Evolutionary conservation across 257 asterid species (phyloP).

Genomic region (Solanum sejunctum): DNA sequence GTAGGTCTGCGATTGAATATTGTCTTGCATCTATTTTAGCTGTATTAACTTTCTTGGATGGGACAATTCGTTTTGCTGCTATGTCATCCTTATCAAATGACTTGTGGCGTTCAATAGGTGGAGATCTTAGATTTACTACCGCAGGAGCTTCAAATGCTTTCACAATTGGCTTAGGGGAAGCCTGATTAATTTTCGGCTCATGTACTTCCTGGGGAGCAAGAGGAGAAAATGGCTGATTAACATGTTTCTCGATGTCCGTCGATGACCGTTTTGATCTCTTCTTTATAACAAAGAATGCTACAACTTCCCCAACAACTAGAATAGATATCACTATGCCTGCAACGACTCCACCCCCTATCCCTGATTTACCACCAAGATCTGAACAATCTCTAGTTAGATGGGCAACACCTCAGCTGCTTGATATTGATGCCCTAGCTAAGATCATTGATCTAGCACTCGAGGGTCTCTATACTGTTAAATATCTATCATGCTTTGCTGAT

Average conservation of each 20-base stretch:
- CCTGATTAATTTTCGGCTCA: conserved; percentile 45
- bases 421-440: conserved; percentile 81
- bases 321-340: conserved; percentile 55
- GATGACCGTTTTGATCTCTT: conserved; percentile 46
- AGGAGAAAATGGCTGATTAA: conserved; percentile 63
- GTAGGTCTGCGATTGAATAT: conserved; percentile 79
- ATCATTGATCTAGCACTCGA: conserved; percentile 95
- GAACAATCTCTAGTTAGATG: conserved; percentile 93
- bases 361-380: conserved; percentile 42
- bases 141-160: conserved; percentile 56
- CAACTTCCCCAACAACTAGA: conserved; percentile 49
- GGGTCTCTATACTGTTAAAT: conserved; percentile 82
- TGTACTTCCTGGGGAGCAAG: conserved; percentile 53
- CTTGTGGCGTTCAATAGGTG: conserved; percentile 63
- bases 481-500: conserved; percentile 92
- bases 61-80: conserved; percentile 45
- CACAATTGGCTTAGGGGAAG: conserved; percentile 27
- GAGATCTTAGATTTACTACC: conserved; percentile 59
- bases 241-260: conserved; percentile 49
- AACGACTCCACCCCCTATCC: conserved; percentile 50
- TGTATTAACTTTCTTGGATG: conserved; percentile 46
- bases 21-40: conserved; percentile 50
- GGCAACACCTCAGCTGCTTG: conserved; percentile 98
- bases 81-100: conserved; percentile 72
- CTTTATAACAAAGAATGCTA: conserved; percentile 39